phyloP scores from a whole-genome alignment of 2,329 filamentous ascomycete genomes.

The Epichloe scottii region DNA sequence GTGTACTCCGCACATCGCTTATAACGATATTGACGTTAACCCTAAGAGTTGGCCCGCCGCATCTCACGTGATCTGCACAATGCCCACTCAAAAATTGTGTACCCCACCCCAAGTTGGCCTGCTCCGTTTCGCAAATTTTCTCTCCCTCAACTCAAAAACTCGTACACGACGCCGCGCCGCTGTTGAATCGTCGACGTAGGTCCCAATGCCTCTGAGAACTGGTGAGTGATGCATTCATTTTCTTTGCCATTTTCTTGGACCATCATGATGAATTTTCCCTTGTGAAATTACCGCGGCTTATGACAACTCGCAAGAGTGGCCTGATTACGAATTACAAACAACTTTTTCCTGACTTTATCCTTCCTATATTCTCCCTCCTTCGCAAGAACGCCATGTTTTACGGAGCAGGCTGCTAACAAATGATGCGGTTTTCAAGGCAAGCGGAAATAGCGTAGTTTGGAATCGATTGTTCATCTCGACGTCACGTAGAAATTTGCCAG shows the following conservation, averaged over 20 bases:
- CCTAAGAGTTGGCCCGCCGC: neutral
- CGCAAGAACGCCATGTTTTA: too few relatives aligned
- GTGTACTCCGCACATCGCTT: too few relatives aligned
- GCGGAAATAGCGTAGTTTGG: too few relatives aligned
- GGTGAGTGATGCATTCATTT: neutral
- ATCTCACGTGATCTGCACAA: neutral
- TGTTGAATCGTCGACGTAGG: neutral
- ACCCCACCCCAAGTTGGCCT: too few relatives aligned
- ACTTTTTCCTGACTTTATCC: constrained; percentile 1
- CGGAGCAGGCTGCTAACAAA: too few relatives aligned
- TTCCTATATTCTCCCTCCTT: neutral
- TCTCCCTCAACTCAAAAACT: too few relatives aligned
- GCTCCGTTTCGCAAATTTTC: too few relatives aligned
- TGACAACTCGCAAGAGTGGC: constrained; percentile 3
- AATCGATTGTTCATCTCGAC: too few relatives aligned
- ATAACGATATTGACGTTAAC: too few relatives aligned
- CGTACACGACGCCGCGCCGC: too few relatives aligned
- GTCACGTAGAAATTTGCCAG: too few relatives aligned
- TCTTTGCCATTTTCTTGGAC: neutral
- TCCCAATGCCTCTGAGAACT: neutral
- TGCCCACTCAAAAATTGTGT: neutral
- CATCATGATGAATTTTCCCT: constrained; percentile 5
- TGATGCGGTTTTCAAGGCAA: too few relatives aligned
- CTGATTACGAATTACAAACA: constrained; percentile 3
- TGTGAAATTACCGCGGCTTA: constrained; percentile 6